Evolutionary conservation across 352 stramenopile species (phyloP).

Genomic region (Phytopythium litorale): DNA sequence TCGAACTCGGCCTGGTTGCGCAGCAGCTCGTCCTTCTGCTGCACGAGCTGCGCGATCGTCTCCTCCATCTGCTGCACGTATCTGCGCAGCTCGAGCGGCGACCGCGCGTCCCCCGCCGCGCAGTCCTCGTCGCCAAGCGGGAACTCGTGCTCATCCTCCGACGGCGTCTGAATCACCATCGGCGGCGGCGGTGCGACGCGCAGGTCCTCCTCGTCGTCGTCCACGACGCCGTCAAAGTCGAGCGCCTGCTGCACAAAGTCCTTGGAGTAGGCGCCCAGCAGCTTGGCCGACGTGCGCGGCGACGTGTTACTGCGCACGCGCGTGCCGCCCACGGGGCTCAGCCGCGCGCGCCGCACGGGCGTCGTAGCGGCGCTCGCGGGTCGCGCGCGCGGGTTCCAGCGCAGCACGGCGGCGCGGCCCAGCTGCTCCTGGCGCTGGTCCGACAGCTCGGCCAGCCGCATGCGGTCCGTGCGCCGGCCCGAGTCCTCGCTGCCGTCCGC

Average conservation of each 20-base stretch:
- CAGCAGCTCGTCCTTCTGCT: constrained; percentile 73
- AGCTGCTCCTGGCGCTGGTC: constrained; percentile 57
- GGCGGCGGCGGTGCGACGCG: constrained; percentile 5
- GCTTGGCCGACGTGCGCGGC: constrained; percentile 46
- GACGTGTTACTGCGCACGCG: constrained; percentile 26
- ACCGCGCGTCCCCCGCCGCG: constrained; percentile 12
- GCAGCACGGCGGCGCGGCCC: constrained; percentile 25
- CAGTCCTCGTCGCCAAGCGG: constrained; percentile 11
- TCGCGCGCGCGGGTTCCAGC: constrained; percentile 45
- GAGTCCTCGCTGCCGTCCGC: constrained; percentile 3
- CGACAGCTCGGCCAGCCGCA: constrained; percentile 73
- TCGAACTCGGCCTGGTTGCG: constrained; percentile 79
- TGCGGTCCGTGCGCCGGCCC: constrained; percentile 50
- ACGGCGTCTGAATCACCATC: not conserved
- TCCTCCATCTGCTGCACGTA: constrained; percentile 83
- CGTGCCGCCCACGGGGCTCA: constrained; percentile 16
- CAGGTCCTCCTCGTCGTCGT: constrained; percentile 26
- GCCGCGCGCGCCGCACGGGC: constrained; percentile 10
- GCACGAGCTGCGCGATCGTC: constrained; percentile 70
- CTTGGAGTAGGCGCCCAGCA: constrained; percentile 61
- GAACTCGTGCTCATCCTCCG: constrained; percentile 13
- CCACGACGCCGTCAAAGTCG: constrained; percentile 59
- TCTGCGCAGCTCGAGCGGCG: constrained; percentile 48
- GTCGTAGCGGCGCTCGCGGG: constrained; percentile 17
- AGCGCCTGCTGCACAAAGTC: constrained; percentile 72